These are phyloP conservation scores for Stachybotrys elegans DNA, from an alignment of 2,329 filamentous ascomycete species.

Conservation along the genomic window DNA sequence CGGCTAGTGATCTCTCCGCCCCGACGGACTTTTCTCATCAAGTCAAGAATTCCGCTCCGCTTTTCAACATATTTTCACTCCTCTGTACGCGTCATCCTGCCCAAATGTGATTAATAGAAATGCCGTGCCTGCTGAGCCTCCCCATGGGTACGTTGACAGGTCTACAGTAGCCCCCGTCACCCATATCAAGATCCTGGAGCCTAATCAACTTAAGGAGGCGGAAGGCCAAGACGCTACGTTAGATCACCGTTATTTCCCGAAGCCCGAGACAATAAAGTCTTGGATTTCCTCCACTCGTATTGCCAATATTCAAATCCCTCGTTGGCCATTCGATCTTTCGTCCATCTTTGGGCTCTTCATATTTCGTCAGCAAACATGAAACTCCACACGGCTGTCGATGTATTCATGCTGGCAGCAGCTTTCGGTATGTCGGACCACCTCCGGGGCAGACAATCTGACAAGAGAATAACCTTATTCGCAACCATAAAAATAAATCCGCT, in stretches of 20 bases:
- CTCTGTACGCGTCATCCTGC: neutral
- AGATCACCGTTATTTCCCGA: neutral
- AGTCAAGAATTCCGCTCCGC: neutral
- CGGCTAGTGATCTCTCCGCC: neutral
- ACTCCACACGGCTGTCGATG: neutral
- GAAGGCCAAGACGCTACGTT: neutral
- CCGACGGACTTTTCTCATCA: neutral
- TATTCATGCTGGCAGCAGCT: neutral
- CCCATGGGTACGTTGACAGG: neutral
- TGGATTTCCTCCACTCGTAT: neutral
- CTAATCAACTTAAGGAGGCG: neutral
- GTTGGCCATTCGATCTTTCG: neutral
- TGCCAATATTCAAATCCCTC: neutral
- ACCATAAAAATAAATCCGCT: neutral
- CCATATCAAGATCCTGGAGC: neutral
- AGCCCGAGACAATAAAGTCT: neutral
- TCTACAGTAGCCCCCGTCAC: neutral
- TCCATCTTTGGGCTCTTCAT: neutral
- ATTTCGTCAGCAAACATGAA: neutral
- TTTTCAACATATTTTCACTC: neutral
- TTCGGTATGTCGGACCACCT: neutral
- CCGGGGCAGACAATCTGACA: neutral
- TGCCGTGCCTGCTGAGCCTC: neutral
- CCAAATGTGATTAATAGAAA: neutral
- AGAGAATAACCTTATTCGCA: neutral